Evolutionary conservation across 495 filamentous ascomycete genomes (phyloP), one percentile per base, ranked within the genome.

Genomic region (Neurospora sp.): DNA sequence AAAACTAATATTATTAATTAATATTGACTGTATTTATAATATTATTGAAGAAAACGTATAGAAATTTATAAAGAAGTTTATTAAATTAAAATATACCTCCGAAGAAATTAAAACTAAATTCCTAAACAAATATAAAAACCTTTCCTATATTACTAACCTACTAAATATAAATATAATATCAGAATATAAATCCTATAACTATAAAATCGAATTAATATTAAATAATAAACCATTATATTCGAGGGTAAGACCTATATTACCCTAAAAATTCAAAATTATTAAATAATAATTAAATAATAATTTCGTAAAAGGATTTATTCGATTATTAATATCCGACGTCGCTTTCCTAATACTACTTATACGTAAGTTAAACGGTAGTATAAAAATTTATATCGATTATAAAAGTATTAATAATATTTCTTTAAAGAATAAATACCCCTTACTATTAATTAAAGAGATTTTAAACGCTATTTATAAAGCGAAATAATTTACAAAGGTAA

Each of bases 61-160:
- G 1, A 16, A 41, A 5, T 41, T 41, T 41, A 41, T 41, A 40
- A 3, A 40, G 0, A 41, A 41, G 5, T 41, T 16, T 5, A 41
- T 16, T 5, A 41, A 16, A 5, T 0, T 5, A 5, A 41, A 41
- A 4, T 16, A 41, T 16, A 41, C 4, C 2, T 0, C 5, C 0
- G 12, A 41, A 5, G 2, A 41, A 16, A 5, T 42, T 5, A 42
- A 42, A 6, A 1, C 4, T 7, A 2, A 18, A 0, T 16, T 18
- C 40, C 14, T 2, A 42, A 14, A 40, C 2, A 0, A 42, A 6
- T 42, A 42, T 42, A 42, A 42, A 10, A 14, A 42, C 14, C 5
- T 42, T 1, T 42, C 4, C 0, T 0, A 6, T 1, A 7, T 42
- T 0, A 2, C 1, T 0, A 42, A 42, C 14, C 4, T 6, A 0